A percentile compares a stretch with the other conserved stretches of the same genome.
phyloP scores from a whole-genome alignment of 2,329 filamentous ascomycete species.

The Stylonectria norvegica region DNA sequence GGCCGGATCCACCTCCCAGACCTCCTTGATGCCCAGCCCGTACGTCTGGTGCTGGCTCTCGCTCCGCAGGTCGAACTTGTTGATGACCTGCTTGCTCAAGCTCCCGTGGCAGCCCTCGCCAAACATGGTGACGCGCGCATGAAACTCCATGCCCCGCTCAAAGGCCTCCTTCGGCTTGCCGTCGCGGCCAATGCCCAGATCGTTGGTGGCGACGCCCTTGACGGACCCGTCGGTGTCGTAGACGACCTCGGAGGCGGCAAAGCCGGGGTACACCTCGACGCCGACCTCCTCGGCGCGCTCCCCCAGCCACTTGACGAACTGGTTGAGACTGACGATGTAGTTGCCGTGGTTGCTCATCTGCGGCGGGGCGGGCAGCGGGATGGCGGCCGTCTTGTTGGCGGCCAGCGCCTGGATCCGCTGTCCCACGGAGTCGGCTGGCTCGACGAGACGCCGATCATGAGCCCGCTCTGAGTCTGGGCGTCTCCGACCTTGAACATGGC shows the following conservation, averaged over 20 bases:
- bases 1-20: conserved; percentile 92
- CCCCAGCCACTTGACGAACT: conserved; percentile 92
- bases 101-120: conserved; percentile 95
- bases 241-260: conserved; percentile 88
- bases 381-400: conserved; percentile 51
- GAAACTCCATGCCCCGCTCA: conserved; percentile 97
- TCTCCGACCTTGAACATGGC: conserved; percentile 76
- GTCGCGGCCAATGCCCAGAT: conserved; percentile 77
- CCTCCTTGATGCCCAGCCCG: conserved; percentile 89
- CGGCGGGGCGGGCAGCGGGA: conserved; percentile 82
- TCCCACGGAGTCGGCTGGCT: conserved; percentile 69
- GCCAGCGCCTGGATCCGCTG: conserved; percentile 62
- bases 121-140: conserved; percentile 85
- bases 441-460: conserved; percentile 82
- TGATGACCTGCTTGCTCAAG: conserved; percentile 89
- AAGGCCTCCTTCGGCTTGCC: conserved; percentile 87
- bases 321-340: conserved; percentile 93
- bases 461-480: conserved; percentile 36
- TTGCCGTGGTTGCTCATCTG: conserved; percentile 99
- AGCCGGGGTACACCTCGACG: conserved; percentile 94
- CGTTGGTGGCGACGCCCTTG: conserved; percentile 91
- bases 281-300: conserved; percentile 95
- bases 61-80: conserved; percentile 85
- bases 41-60: conserved; percentile 96
- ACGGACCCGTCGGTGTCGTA: conserved; percentile 86